Evolutionary conservation across 176 grass and related monocot species (phyloP).

Genomic region (Bolboschoenus planiculmis): DNA sequence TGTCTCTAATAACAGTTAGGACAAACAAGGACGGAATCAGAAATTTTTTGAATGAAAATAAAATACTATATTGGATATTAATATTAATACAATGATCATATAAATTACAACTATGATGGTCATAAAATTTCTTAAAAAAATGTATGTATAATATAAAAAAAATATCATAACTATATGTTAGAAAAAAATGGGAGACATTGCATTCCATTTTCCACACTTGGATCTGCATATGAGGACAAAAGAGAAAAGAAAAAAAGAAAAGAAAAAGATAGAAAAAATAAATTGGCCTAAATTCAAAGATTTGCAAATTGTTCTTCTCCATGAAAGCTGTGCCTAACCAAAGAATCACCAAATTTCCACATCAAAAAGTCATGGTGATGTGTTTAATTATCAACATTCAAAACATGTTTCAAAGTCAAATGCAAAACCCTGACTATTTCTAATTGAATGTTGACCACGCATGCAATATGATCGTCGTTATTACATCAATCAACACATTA

Average conservation of each 20-base stretch:
- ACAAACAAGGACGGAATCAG: not conserved
- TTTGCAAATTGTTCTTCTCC: not conserved
- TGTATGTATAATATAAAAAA: no score
- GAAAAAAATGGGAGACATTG: no score
- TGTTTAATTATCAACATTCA: not conserved
- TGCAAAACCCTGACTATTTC: not conserved
- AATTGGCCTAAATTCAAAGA: not conserved
- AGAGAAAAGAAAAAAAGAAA: not conserved
- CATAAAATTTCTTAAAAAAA: no score
- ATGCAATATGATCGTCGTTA: not conserved
- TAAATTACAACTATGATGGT: no score
- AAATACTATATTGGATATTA: no score
- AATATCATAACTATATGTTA: no score
- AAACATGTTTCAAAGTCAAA: not conserved
- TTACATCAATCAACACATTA: not conserved
- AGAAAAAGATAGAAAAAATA: not conserved
- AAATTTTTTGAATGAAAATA: no score
- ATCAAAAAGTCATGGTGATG: not conserved
- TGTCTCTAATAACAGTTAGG: not conserved
- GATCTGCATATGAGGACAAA: no score
- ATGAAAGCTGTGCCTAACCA: not conserved
- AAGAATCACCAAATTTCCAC: not conserved
- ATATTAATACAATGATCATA: no score
- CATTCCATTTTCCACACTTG: no score
- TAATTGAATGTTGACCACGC: slow-evolving; percentile 6